phyloP scores from a whole-genome alignment of 2,329 filamentous ascomycete genomes.

The Zymoseptoria passerinii region DNA sequence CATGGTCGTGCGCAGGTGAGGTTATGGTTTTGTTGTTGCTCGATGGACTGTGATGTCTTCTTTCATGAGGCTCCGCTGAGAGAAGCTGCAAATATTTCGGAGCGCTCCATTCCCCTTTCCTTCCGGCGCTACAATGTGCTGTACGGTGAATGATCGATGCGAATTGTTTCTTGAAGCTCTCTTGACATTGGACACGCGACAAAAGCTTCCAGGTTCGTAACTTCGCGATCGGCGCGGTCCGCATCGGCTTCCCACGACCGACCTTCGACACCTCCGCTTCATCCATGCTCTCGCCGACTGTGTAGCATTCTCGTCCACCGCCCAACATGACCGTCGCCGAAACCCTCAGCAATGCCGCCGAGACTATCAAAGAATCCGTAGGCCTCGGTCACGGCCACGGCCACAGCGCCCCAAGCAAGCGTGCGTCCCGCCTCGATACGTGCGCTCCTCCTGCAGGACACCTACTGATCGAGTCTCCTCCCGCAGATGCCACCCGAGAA shows the following conservation, averaged over 20 bases:
- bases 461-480: neutral
- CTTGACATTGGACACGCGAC: neutral
- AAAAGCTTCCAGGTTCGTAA: neutral
- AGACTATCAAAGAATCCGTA: slow-evolving; percentile 39
- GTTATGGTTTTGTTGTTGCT: neutral
- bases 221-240: neutral
- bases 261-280: neutral
- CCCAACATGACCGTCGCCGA: slow-evolving; percentile 31
- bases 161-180: neutral
- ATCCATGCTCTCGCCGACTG: neutral
- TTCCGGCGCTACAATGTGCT: neutral
- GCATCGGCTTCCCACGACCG: neutral
- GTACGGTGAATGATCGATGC: neutral
- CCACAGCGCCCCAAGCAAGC: slow-evolving; percentile 26
- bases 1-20: slow-evolving; percentile 5
- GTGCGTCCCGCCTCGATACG: slow-evolving; percentile 16
- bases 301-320: neutral
- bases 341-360: slow-evolving; percentile 18
- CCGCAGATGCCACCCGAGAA: slow-evolving; percentile 67
- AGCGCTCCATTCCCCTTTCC: neutral
- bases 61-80: neutral
- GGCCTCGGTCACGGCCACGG: slow-evolving; percentile 37
- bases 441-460: neutral
- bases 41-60: neutral
- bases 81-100: neutral